Percentiles rank a stretch among this genome's conserved stretches.
Conservation (phyloP, 2,329 filamentous ascomycete species). For the Orbilia ellipsospora region DNA sequence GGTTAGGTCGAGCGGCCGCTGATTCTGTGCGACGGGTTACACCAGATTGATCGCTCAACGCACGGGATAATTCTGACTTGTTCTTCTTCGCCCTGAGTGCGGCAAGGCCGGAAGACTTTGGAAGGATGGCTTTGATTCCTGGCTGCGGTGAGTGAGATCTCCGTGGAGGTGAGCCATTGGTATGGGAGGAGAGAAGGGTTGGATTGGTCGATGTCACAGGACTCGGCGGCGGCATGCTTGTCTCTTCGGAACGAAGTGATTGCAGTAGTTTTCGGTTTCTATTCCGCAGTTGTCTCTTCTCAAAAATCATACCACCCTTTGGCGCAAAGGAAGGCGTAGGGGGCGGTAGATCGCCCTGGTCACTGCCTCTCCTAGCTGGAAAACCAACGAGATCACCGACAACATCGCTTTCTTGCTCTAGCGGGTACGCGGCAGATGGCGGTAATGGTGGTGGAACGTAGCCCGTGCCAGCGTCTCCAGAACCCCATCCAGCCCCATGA, state of each 20-base stretch:
- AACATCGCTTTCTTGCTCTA: conserved; percentile 53
- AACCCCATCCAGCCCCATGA: conserved; percentile 46
- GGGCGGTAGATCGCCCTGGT: conserved; percentile 48
- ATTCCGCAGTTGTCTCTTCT: conserved; percentile 49
- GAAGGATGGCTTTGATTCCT: conserved; percentile 40
- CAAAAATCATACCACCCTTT: conserved; percentile 54
- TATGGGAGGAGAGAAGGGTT: conserved; percentile 20
- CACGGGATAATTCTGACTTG: conserved; percentile 41
- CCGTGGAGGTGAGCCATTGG: conserved; percentile 31
- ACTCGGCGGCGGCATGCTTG: conserved; percentile 44
- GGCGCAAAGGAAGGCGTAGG: conserved; percentile 52
- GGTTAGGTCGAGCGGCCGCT: conserved; percentile 40
- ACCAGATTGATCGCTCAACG: conserved; percentile 43
- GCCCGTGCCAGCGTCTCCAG: conserved; percentile 31
- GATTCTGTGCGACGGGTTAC: conserved; percentile 22
- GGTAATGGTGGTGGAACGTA: conserved; percentile 55
- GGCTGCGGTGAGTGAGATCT: conserved; percentile 44
- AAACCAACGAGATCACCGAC: conserved; percentile 53
- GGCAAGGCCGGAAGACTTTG: conserved; percentile 32
- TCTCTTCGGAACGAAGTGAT: conserved; percentile 40
- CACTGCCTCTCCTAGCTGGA: conserved; percentile 52
- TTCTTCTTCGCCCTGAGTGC: conserved; percentile 50
- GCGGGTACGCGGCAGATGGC: conserved; percentile 54
- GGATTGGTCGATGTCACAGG: conserved; percentile 30
- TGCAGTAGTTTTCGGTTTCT: conserved; percentile 49